Evolutionary conservation across 116 monocot genomes (phyloP).

Genomic region (Zostera marina): DNA sequence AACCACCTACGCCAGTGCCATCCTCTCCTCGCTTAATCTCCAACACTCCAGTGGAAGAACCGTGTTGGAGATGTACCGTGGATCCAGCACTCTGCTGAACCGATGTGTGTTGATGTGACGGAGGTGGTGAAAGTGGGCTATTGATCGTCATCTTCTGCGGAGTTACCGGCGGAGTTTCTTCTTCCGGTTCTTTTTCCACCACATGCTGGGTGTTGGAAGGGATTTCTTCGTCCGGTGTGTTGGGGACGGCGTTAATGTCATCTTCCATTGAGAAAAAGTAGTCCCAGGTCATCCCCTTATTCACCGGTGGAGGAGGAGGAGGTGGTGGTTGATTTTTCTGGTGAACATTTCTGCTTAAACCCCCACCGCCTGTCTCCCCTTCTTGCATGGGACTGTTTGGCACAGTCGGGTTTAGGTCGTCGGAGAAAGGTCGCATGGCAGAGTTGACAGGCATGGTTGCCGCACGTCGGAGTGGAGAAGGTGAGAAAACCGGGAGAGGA

Average conservation of each 20-base stretch:
- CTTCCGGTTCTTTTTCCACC: not conserved
- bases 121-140: constrained; percentile 15
- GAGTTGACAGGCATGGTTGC: constrained; percentile 37
- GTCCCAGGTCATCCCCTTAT: constrained; percentile 5
- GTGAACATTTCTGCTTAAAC: constrained; percentile 3
- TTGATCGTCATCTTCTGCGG: constrained; percentile 14
- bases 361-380: not conserved
- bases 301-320: constrained; percentile 2
- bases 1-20: constrained; percentile 7
- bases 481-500: constrained; percentile 27
- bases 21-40: constrained; percentile 30
- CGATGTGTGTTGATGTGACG: not conserved
- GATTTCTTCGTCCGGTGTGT: not conserved
- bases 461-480: constrained; percentile 33
- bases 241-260: not conserved
- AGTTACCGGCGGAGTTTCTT: constrained; percentile 7
- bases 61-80: constrained; percentile 13
- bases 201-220: not conserved
- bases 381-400: constrained; percentile 12
- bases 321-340: constrained; percentile 10
- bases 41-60: constrained; percentile 12
- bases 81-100: constrained; percentile 5
- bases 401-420: not conserved
- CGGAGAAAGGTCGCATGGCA: not conserved
- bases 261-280: constrained; percentile 6